Conservation (phyloP, 768 basidiomycete species). For the Collybia sp. region DNA sequence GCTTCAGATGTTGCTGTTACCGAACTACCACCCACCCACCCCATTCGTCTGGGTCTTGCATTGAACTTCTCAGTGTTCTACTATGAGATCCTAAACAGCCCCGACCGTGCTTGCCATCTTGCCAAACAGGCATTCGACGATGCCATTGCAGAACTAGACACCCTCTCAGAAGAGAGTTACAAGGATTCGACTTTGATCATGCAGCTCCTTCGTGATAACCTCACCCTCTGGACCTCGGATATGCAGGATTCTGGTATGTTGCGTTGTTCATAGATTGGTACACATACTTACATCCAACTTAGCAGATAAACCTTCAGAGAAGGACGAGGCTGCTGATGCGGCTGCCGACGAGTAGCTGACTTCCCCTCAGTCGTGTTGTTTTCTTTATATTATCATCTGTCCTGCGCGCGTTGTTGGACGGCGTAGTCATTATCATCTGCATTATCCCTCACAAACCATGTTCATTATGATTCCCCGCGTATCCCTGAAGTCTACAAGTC, state of each 20-base stretch:
- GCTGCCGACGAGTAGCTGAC: constrained; percentile 60
- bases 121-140: constrained; percentile 99
- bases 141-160: constrained; percentile 98
- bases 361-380: constrained; percentile 14
- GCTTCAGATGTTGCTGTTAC: constrained; percentile 96
- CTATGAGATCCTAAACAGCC: constrained; percentile 98
- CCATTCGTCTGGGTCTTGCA: constrained; percentile 96
- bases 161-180: constrained; percentile 97
- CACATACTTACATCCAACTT: constrained; percentile 7
- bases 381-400: constrained; percentile 11
- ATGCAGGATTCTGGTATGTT: constrained; percentile 87
- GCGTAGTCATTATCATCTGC: constrained; percentile 12
- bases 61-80: constrained; percentile 99
- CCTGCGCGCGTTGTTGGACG: constrained; percentile 11
- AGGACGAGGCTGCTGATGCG: constrained; percentile 62
- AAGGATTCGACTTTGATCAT: constrained; percentile 98
- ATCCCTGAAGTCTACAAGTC: constrained; percentile 1
- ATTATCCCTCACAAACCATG: constrained; percentile 12
- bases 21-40: constrained; percentile 93
- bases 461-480: neutral
- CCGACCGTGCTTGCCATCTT: constrained; percentile 96
- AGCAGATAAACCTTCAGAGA: constrained; percentile 72
- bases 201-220: constrained; percentile 95
- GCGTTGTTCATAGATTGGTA: neutral
- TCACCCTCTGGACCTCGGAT: constrained; percentile 97